These are phyloP conservation scores for Fusarium incarnatum DNA, from an alignment of 2,329 filamentous ascomycete species.

Conservation along the genomic window DNA sequence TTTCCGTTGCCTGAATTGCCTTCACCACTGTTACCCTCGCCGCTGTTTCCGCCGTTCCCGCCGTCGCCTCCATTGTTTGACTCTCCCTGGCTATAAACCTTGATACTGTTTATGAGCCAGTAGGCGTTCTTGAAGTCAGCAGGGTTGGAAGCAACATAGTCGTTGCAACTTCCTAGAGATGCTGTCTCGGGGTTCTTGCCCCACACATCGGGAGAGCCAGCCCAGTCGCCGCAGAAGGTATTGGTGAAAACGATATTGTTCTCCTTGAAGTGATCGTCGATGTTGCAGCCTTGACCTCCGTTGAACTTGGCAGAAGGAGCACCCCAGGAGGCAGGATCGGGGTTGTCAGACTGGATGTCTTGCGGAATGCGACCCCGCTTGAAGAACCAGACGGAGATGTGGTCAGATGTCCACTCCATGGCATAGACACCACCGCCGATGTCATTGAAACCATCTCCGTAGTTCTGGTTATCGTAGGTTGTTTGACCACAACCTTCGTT, in stretches of 20 bases:
- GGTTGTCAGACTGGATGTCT: slow-evolving; percentile 69
- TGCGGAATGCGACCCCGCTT: slow-evolving; percentile 71
- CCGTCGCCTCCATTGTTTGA: slow-evolving; percentile 1
- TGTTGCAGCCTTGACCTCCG: slow-evolving; percentile 75
- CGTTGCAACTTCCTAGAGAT: slow-evolving; percentile 74
- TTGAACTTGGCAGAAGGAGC: slow-evolving; percentile 75
- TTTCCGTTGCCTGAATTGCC: slow-evolving; percentile 2
- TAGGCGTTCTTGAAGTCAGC: slow-evolving; percentile 77
- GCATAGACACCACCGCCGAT: slow-evolving; percentile 77
- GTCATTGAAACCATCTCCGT: slow-evolving; percentile 77
- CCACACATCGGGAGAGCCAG: slow-evolving; percentile 73
- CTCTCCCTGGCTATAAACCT: slow-evolving; percentile 62
- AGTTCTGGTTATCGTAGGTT: slow-evolving; percentile 64
- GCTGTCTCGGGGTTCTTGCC: slow-evolving; percentile 66
- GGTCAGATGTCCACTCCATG: slow-evolving; percentile 78
- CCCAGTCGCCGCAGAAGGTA: slow-evolving; percentile 90
- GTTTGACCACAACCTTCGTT: slow-evolving; percentile 70
- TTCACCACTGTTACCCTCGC: slow-evolving; percentile 1
- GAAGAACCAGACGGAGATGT: slow-evolving; percentile 88
- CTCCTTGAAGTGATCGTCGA: slow-evolving; percentile 74
- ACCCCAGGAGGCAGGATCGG: slow-evolving; percentile 77
- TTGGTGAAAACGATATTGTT: slow-evolving; percentile 85
- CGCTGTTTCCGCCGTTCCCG: not conserved
- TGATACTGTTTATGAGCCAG: slow-evolving; percentile 80
- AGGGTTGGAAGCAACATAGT: slow-evolving; percentile 79